Evolutionary conservation across 345 rosid genomes (phyloP).

Genomic region (Diplotaxis tenuifolia): DNA sequence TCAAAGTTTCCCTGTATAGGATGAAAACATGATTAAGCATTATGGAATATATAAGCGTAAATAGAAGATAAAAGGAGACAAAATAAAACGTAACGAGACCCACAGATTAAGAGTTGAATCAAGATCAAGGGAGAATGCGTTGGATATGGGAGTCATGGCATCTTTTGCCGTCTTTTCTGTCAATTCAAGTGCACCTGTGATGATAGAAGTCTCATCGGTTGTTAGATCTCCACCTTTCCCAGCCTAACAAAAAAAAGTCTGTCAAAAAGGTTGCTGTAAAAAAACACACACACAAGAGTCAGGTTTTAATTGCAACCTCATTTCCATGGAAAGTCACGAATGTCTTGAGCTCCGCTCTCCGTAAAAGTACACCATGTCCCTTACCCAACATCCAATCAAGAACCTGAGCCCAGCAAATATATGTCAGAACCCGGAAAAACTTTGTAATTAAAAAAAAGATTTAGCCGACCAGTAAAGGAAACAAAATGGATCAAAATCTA

Average conservation of each 20-base stretch:
- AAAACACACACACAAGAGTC: neutral
- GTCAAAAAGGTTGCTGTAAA: neutral
- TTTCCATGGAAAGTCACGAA: conserved; percentile 89
- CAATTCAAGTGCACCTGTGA: conserved; percentile 93
- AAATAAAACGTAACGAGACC: conserved; percentile 37
- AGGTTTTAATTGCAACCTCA: conserved; percentile 46
- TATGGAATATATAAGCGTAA: neutral
- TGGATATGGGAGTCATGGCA: conserved; percentile 94
- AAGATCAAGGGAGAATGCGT: conserved; percentile 97
- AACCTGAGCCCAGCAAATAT: conserved; percentile 45
- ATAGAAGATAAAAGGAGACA: neutral
- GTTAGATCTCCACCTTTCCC: conserved; percentile 95
- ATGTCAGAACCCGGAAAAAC: neutral
- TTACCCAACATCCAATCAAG: conserved; percentile 98
- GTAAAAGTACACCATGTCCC: conserved; percentile 80
- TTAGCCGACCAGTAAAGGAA: neutral
- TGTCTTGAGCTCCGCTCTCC: conserved; percentile 96
- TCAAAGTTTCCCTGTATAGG: conserved; percentile 78
- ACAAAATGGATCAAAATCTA: neutral
- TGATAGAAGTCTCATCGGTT: conserved; percentile 91
- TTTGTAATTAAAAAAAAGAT: neutral
- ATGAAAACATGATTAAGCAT: too few relatives aligned
- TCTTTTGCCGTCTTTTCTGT: conserved; percentile 86
- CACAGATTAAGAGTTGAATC: conserved; percentile 92
- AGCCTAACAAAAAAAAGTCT: conserved; percentile 49